Evolutionary conservation across 257 asterid genomes (phyloP).

Genomic region (Rauvolfia tetraphylla): DNA sequence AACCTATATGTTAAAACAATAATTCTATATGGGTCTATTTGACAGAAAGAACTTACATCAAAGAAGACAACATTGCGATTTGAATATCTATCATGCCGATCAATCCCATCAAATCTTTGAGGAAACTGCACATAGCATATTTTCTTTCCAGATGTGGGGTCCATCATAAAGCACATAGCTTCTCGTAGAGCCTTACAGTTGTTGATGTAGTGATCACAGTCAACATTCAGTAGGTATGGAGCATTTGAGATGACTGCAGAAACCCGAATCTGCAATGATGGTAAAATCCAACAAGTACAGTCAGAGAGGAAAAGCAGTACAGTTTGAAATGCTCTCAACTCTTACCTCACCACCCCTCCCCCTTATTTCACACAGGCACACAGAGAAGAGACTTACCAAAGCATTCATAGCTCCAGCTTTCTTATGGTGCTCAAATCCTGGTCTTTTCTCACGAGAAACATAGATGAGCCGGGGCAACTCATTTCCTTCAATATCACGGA

Average conservation of each 20-base stretch:
- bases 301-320: constrained; percentile 4
- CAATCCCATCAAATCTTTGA: constrained; percentile 95
- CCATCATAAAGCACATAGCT: constrained; percentile 99
- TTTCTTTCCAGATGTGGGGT: constrained; percentile 94
- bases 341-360: neutral
- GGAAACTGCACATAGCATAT: constrained; percentile 97
- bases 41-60: constrained; percentile 54
- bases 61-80: constrained; percentile 93
- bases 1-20: neutral
- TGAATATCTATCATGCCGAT: constrained; percentile 90
- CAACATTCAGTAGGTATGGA: constrained; percentile 89
- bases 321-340: neutral
- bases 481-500: constrained; percentile 75
- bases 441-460: constrained; percentile 98
- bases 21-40: neutral
- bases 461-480: constrained; percentile 89
- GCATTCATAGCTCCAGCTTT: constrained; percentile 99
- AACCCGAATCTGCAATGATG: constrained; percentile 63
- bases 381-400: constrained; percentile 46
- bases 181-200: constrained; percentile 96
- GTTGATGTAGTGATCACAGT: constrained; percentile 96
- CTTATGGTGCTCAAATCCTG: constrained; percentile 95
- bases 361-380: neutral
- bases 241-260: constrained; percentile 97
- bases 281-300: neutral